Evolutionary conservation across 768 basidiomycete genomes (phyloP).

Genomic region (Dacryopinax spathularia): DNA sequence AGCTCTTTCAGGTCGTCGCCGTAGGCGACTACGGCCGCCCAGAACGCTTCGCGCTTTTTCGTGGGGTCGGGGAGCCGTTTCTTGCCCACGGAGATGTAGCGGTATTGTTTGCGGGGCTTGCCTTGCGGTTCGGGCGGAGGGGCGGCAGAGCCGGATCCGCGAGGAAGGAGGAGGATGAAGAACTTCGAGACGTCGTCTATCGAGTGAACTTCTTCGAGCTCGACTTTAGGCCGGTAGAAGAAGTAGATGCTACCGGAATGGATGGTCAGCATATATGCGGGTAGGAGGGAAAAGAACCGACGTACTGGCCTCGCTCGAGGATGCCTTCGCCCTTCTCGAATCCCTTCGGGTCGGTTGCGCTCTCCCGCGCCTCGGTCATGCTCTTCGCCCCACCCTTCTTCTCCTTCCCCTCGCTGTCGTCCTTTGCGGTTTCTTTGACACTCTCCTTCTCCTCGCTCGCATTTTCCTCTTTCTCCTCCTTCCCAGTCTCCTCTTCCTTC

Average conservation of each 20-base stretch:
- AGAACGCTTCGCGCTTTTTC: conserved; percentile 35
- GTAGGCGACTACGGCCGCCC: conserved; percentile 37
- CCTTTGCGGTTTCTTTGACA: neutral
- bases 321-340: conserved; percentile 5
- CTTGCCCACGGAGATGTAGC: conserved; percentile 42
- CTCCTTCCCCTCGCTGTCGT: neutral
- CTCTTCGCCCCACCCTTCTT: neutral
- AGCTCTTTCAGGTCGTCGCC: conserved; percentile 38
- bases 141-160: conserved; percentile 36
- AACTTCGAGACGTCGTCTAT: conserved; percentile 45
- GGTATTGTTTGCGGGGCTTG: conserved; percentile 33
- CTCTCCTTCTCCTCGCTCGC: neutral
- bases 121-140: conserved; percentile 28
- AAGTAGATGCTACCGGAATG: conserved; percentile 35
- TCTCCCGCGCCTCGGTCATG: neutral
- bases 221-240: conserved; percentile 46
- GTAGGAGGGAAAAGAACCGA: neutral
- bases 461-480: neutral
- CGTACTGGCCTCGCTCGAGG: conserved; percentile 10
- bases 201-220: conserved; percentile 38
- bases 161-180: conserved; percentile 46
- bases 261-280: conserved; percentile 7
- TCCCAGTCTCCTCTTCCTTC: neutral
- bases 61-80: conserved; percentile 43
- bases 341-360: neutral